These are phyloP conservation scores for Rossbeevera mucosa DNA, from an alignment of 768 basidiomycete genomes.

Conservation along the genomic window DNA sequence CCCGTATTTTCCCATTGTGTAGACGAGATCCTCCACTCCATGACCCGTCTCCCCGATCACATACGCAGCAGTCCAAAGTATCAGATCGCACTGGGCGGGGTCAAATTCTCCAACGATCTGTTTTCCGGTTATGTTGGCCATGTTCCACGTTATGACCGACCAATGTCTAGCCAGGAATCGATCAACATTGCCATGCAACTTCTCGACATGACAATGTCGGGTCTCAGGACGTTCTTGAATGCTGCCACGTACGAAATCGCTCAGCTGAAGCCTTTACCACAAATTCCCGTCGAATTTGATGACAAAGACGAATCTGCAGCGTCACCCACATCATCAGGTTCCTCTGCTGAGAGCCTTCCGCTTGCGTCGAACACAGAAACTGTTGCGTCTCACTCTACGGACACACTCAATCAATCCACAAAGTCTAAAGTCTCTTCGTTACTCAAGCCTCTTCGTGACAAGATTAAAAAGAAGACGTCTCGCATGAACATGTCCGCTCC, in stretches of 20 bases:
- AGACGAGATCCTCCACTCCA: conserved; percentile 26
- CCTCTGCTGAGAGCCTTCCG: conserved; percentile 4
- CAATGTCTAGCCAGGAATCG: conserved; percentile 5
- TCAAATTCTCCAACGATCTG: conserved; percentile 19
- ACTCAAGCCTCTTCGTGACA: conserved; percentile 13
- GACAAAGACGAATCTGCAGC: conserved; percentile 1
- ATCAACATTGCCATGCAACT: conserved; percentile 21
- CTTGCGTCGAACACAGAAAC: neutral
- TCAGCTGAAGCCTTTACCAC: conserved; percentile 27
- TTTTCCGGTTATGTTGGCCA: conserved; percentile 21
- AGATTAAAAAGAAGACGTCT: conserved; percentile 6
- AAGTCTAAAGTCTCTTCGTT: conserved; percentile 16
- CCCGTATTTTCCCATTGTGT: conserved; percentile 23
- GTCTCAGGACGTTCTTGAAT: conserved; percentile 30
- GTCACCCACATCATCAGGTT: neutral
- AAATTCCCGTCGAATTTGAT: conserved; percentile 12
- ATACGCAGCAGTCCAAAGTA: conserved; percentile 21
- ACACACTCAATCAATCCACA: neutral
- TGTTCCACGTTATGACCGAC: conserved; percentile 1
- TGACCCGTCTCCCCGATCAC: conserved; percentile 20
- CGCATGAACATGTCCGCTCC: neutral
- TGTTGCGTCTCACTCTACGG: conserved; percentile 1
- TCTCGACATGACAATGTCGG: conserved; percentile 30
- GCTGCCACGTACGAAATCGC: conserved; percentile 27
- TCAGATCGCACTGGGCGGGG: conserved; percentile 15